Percentiles rank a stretch among this genome's conserved stretches.
These are phyloP conservation scores for Cornus kousa DNA, from an alignment of 148 eudicot species.

Conservation along the genomic window DNA sequence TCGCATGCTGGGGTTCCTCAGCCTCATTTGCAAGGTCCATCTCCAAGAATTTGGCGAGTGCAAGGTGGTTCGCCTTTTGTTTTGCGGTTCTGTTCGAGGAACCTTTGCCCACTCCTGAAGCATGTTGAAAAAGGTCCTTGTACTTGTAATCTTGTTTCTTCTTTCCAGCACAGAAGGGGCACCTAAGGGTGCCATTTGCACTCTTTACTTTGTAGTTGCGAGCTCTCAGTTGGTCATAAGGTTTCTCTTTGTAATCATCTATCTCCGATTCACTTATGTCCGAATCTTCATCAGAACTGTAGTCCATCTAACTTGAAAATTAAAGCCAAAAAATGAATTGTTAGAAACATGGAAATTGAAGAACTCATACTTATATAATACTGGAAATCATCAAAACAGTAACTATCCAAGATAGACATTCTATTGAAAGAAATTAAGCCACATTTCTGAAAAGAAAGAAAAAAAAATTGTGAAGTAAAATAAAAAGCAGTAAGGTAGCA, in stretches of 20 bases:
- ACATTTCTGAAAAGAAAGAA: neutral
- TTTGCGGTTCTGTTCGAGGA: constrained; percentile 58
- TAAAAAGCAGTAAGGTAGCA: neutral
- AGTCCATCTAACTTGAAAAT: constrained; percentile 39
- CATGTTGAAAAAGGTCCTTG: constrained; percentile 79
- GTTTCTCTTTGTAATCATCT: constrained; percentile 64
- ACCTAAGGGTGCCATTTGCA: constrained; percentile 60
- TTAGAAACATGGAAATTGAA: neutral
- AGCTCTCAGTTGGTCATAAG: constrained; percentile 47
- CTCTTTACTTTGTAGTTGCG: constrained; percentile 59
- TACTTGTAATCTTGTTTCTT: constrained; percentile 84
- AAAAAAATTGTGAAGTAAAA: neutral
- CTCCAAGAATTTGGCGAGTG: constrained; percentile 57
- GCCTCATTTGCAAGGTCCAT: constrained; percentile 36
- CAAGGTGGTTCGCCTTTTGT: constrained; percentile 72
- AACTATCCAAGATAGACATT: neutral
- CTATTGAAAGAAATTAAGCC: neutral
- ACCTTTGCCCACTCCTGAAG: constrained; percentile 70
- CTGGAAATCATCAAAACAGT: neutral
- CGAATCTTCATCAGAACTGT: constrained; percentile 67
- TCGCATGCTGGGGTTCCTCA: constrained; percentile 17
- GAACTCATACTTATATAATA: neutral
- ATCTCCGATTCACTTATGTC: constrained; percentile 93
- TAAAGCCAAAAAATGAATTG: neutral
- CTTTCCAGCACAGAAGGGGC: constrained; percentile 90